Evolutionary conservation across 768 basidiomycete genomes (phyloP), one percentile per base, ranked within the genome.

Genomic region (Phylloporus rhodoxanthus): DNA sequence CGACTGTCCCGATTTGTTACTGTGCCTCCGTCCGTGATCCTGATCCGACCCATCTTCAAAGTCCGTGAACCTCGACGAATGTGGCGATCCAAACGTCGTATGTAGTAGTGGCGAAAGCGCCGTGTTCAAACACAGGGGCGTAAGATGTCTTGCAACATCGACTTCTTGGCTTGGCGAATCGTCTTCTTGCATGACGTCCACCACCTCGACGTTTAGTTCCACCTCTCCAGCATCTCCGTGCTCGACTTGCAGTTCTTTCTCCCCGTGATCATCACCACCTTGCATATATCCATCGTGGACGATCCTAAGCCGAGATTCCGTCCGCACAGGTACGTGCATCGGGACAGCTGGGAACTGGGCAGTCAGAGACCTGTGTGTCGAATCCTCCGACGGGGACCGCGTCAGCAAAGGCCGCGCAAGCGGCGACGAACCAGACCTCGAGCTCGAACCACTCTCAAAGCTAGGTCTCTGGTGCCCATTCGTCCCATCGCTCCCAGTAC

Each of bases 71-170:
- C 59, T 52, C 30, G 63, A 64, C 15, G 69, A 64, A 53, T 62
- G 54, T 3, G 72, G 73, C 14, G 74, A 73, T 37, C 69, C 65
- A 56, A 76, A 76, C 8, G 64, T 64, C 28, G 73, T 67, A 57
- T 75, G 72, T 36, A 75, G 56, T 8, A 74, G 48, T 15, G 74
- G 73, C 8, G 72, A 72, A 1, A 67, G 39, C 29, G 55, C 28
- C 32, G 14, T 21, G 46, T 57, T 51, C 30, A 19, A 3, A 37
- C 51, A 51, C 39, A 39, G 6, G 17, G 57, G 43, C 20, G 39
- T 32, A 34, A 49, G 14, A 3, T 45, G 37, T 33, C 44, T 47
- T 19, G 26, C 25, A 5, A 44, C 43, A 23, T 43, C 28, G 19
- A 46, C 41, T 36, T 65, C 53, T 14, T 55, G 57, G 2, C 37